A percentile compares a stretch with the other conserved stretches of the same genome.
These are phyloP conservation scores for Polychaeton citri DNA, from an alignment of 2,329 filamentous ascomycete genomes.

Conservation along the genomic window DNA sequence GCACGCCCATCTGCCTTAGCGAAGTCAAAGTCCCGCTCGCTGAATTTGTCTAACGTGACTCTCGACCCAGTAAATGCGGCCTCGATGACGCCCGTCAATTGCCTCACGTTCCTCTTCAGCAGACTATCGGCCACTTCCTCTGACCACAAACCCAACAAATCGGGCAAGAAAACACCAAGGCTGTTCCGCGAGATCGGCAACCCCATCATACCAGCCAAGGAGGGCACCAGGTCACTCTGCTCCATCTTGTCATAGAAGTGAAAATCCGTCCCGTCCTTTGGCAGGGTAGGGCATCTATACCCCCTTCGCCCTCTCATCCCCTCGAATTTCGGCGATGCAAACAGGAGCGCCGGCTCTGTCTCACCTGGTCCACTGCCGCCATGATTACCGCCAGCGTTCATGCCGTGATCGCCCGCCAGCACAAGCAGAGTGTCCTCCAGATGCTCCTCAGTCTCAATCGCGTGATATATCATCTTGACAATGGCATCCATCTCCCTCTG, in stretches of 20 bases:
- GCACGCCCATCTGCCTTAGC: background rate
- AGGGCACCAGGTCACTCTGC: constrained; percentile 88
- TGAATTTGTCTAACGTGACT: constrained; percentile 14
- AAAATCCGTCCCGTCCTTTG: constrained; percentile 50
- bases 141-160: constrained; percentile 66
- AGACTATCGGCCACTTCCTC: constrained; percentile 40
- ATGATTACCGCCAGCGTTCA: constrained; percentile 97
- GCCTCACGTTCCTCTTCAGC: constrained; percentile 62
- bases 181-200: constrained; percentile 85
- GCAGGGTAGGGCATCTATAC: constrained; percentile 38
- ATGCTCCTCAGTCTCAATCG: constrained; percentile 57
- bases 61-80: constrained; percentile 49
- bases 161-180: constrained; percentile 68
- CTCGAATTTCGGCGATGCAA: constrained; percentile 71
- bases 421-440: constrained; percentile 70
- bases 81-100: constrained; percentile 64
- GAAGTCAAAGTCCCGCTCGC: background rate
- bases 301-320: background rate
- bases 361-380: constrained; percentile 88
- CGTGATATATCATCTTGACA: constrained; percentile 60
- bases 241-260: constrained; percentile 76
- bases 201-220: constrained; percentile 71
- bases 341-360: constrained; percentile 83
- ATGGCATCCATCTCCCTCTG: constrained; percentile 88
- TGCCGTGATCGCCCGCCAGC: constrained; percentile 90